phyloP scores from a whole-genome alignment of 1,284 basidiomycete species.

The Pseudozyma pruni region DNA sequence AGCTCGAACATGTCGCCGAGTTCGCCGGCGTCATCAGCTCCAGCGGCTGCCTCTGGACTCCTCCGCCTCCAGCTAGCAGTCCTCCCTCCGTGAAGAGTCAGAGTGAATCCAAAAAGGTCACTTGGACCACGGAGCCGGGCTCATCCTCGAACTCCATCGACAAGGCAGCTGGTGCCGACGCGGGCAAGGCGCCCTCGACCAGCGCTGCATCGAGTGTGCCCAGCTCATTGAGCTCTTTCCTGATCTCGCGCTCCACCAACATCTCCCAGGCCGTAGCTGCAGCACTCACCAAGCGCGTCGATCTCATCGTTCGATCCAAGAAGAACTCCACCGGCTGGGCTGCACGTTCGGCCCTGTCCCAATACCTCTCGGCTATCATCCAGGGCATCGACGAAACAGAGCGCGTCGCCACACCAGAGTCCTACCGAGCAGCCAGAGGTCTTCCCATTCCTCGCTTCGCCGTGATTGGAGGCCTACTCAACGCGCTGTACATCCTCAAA shows the following conservation, averaged over 20 bases:
- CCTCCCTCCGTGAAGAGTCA: constrained; percentile 3
- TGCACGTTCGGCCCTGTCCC: constrained; percentile 43
- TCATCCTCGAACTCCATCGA: constrained; percentile 7
- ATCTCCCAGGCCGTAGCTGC: constrained; percentile 53
- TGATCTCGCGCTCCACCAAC: constrained; percentile 41
- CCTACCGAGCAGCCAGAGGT: constrained; percentile 33
- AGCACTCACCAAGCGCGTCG: constrained; percentile 54
- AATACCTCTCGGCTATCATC: constrained; percentile 51
- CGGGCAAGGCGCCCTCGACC: neutral
- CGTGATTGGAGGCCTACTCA: constrained; percentile 58
- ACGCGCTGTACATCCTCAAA: constrained; percentile 53
- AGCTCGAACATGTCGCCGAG: constrained; percentile 48
- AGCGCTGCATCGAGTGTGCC: neutral
- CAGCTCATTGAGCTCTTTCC: constrained; percentile 33
- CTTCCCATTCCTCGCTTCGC: constrained; percentile 55
- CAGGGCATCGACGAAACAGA: constrained; percentile 34
- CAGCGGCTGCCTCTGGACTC: constrained; percentile 58
- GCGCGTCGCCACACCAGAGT: constrained; percentile 23
- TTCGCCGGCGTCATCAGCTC: constrained; percentile 52
- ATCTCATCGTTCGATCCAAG: constrained; percentile 45
- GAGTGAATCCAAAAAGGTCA: constrained; percentile 16
- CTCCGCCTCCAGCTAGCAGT: constrained; percentile 20
- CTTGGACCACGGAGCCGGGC: constrained; percentile 37
- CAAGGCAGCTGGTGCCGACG: neutral
- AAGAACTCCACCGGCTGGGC: constrained; percentile 45